Evolutionary conservation across 331 rosid species (phyloP), one percentile per base, ranked within the genome.

Genomic region (Quercus lobata): DNA sequence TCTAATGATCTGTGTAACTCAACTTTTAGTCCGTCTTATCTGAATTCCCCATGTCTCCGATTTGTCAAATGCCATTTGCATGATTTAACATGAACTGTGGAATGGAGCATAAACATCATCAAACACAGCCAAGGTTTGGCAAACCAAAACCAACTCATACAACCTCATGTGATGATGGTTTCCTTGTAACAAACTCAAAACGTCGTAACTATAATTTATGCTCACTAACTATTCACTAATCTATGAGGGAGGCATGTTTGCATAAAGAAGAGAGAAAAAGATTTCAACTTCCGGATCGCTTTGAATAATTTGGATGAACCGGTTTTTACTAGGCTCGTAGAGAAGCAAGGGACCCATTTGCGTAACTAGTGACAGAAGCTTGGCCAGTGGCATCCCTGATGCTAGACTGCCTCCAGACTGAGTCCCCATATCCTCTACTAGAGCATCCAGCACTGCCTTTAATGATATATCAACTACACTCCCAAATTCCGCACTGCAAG

Each of bases 201-300:
- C 62, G 57, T 71, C 35, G 41, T 84, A 22, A 78, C 76, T 82
- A 69, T 76, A 74, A 75, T 11, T 49, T 34, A 49, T 56, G 71
- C 75, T 77, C 84, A 73, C 80, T 80, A 73, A 84, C 89, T 80
- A 75, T 80, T 79, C 72, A 84, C 89, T 80, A 41, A 18, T 56
- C 84, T 89, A 85, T 7, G 91, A 83, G 82, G 78, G 63, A 56
- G 90, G 85, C 85, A 89, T 83, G 35, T 86, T 89, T 74, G 99
- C 84, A 84, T 96, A 96, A 81, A 96, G 89, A 83, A 88, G 89
- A 80, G 98, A 89, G 89, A 90, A 90, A 80, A 96, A 93, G 77
- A 83, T 86, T 85, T 91, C 97, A 70, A 93, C 93, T 83, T 96
- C 97, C 57, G 88, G 92, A 79, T 82, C 81, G 35, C 78, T 83